These are phyloP conservation scores for Rhododendron henanense DNA, from an alignment of 148 eudicot species.

Conservation along the genomic window DNA sequence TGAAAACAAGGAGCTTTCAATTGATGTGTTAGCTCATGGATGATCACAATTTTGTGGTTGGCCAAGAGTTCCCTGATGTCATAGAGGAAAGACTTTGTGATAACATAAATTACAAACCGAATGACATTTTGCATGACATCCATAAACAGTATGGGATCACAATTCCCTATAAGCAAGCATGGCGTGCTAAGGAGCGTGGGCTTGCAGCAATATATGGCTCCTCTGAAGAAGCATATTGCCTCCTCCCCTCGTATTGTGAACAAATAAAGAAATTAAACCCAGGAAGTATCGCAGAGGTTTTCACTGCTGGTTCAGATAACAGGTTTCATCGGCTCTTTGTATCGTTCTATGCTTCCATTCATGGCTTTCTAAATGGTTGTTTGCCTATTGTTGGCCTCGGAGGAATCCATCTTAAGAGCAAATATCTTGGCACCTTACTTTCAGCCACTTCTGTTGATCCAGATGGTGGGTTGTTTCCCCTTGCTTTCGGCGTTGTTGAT, in stretches of 20 bases:
- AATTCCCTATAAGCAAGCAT: conserved; percentile 73
- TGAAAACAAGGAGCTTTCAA: background rate
- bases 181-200: conserved; percentile 70
- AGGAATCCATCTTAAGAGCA: conserved; percentile 48
- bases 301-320: conserved; percentile 40
- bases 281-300: conserved; percentile 54
- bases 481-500: conserved; percentile 60
- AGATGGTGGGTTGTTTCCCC: conserved; percentile 58
- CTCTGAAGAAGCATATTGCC: conserved; percentile 59
- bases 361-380: conserved; percentile 62
- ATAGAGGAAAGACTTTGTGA: conserved; percentile 53
- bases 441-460: conserved; percentile 61
- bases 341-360: conserved; percentile 51
- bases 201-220: conserved; percentile 65
- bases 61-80: conserved; percentile 64
- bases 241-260: conserved; percentile 59
- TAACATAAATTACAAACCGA: conserved; percentile 61
- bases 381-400: conserved; percentile 53
- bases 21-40: conserved; percentile 25
- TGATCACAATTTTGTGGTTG: conserved; percentile 38
- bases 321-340: conserved; percentile 54
- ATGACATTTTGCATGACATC: conserved; percentile 56
- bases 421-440: conserved; percentile 55
- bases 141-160: conserved; percentile 55
- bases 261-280: conserved; percentile 48